phyloP scores from a whole-genome alignment of 2,329 filamentous ascomycete genomes.

The Penicillium sp. region DNA sequence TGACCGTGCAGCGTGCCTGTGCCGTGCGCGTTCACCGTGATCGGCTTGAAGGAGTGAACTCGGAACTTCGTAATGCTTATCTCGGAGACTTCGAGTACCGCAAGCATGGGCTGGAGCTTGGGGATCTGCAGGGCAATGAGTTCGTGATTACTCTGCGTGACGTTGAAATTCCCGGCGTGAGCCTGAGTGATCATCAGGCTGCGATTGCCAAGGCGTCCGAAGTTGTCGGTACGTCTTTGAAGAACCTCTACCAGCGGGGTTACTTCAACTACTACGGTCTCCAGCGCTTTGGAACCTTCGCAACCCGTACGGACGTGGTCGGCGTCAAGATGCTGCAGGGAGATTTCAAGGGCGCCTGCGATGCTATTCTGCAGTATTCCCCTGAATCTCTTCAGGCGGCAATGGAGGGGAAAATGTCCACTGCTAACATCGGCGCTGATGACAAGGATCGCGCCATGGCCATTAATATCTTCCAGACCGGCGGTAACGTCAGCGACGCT shows the following conservation, averaged over 20 bases:
- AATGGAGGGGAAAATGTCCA: conserved; percentile 43
- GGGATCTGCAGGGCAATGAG: conserved; percentile 83
- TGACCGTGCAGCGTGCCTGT: conserved; percentile 79
- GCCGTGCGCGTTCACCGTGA: conserved; percentile 59
- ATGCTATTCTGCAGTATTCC: conserved; percentile 72
- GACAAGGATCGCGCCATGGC: conserved; percentile 76
- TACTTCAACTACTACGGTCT: conserved; percentile 98
- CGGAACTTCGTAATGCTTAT: conserved; percentile 57
- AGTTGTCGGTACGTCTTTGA: conserved; percentile 57
- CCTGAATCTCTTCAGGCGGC: conserved; percentile 59
- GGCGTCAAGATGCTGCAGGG: conserved; percentile 80
- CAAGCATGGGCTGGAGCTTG: conserved; percentile 69
- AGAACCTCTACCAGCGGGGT: conserved; percentile 67
- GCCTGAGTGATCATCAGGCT: conserved; percentile 46
- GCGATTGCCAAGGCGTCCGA: conserved; percentile 42
- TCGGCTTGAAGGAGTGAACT: conserved; percentile 63
- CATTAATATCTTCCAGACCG: conserved; percentile 69
- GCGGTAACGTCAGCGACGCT: conserved; percentile 58
- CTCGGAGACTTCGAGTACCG: conserved; percentile 81
- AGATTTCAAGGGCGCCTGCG: conserved; percentile 76
- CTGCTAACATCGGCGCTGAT: conserved; percentile 62
- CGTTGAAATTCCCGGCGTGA: conserved; percentile 60
- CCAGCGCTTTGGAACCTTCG: conserved; percentile 91
- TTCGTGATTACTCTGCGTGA: conserved; percentile 91
- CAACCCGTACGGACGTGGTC: conserved; percentile 78